These are phyloP conservation scores for Chlamydomonas reinhardtii DNA, from an alignment of 163 green algal genomes.

Conservation along the genomic window DNA sequence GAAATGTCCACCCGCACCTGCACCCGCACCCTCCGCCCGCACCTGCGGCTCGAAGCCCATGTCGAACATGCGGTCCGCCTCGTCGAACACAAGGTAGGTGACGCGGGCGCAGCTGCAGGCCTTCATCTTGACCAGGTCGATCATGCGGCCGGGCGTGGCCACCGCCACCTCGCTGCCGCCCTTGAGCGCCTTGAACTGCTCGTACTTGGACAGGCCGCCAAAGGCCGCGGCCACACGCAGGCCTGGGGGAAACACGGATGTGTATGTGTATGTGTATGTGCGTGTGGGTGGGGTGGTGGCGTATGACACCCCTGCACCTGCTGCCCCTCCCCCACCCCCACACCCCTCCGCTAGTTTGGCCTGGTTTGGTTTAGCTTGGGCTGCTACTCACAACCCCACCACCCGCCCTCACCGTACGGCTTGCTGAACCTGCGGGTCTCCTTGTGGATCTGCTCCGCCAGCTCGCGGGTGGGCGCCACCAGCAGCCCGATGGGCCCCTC, in stretches of 20 bases:
- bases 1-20: too few species aligned
- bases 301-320: too few species aligned
- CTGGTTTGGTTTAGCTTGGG: too few species aligned
- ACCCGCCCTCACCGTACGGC: constrained; percentile 60
- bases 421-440: constrained; percentile 79
- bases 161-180: constrained; percentile 86
- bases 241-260: constrained; percentile 22
- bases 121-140: constrained; percentile 86
- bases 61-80: constrained; percentile 99
- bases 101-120: constrained; percentile 75
- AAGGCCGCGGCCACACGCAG: constrained; percentile 82
- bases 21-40: not conserved
- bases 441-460: constrained; percentile 96
- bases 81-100: constrained; percentile 96
- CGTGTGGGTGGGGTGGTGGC: too few species aligned
- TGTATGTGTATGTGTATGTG: too few species aligned
- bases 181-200: constrained; percentile 95
- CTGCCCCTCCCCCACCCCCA: too few species aligned
- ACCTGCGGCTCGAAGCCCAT: constrained; percentile 98
- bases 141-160: constrained; percentile 89
- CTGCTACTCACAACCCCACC: too few species aligned
- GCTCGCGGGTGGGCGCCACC: constrained; percentile 93
- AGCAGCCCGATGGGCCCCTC: constrained; percentile 89
- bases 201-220: constrained; percentile 91
- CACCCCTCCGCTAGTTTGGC: too few species aligned